phyloP scores from a whole-genome alignment of 179 eudicot species.

The Gypsophila paniculata region DNA sequence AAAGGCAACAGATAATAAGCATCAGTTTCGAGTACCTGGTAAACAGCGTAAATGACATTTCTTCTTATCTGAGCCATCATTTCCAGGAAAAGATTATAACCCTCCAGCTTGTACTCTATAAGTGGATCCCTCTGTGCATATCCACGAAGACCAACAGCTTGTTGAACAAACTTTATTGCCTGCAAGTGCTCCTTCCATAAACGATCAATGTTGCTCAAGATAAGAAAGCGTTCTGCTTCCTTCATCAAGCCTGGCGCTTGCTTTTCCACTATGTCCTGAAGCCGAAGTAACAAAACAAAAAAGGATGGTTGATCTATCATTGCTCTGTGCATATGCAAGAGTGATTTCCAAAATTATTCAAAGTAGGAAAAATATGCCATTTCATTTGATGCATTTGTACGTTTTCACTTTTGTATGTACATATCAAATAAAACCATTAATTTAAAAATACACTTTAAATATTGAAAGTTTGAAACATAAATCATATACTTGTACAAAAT shows the following conservation, averaged over 20 bases:
- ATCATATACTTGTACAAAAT: too few species aligned
- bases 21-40: slow-evolving; percentile 59
- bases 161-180: slow-evolving; percentile 90
- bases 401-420: too few species aligned
- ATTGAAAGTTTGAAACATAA: too few species aligned
- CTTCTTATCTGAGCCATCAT: slow-evolving; percentile 99
- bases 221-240: slow-evolving; percentile 92
- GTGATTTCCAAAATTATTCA: too few species aligned
- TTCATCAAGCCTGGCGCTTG: slow-evolving; percentile 90
- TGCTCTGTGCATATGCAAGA: too few species aligned
- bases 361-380: too few species aligned
- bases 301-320: neutral
- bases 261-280: slow-evolving; percentile 75
- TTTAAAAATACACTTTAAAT: too few species aligned
- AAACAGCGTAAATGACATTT: slow-evolving; percentile 88
- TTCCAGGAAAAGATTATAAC: slow-evolving; percentile 91
- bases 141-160: slow-evolving; percentile 95
- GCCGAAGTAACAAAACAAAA: slow-evolving; percentile 11
- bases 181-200: slow-evolving; percentile 99
- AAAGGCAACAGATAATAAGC: neutral
- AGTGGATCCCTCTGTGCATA: slow-evolving; percentile 98
- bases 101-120: slow-evolving; percentile 97
- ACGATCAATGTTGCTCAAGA: slow-evolving; percentile 90
- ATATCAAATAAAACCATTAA: too few species aligned
- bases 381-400: too few species aligned